Evolutionary conservation across 2,329 filamentous ascomycete species (phyloP), one percentile per base, ranked within the genome.

Genomic region (Penicillium aurantiogriseum): DNA sequence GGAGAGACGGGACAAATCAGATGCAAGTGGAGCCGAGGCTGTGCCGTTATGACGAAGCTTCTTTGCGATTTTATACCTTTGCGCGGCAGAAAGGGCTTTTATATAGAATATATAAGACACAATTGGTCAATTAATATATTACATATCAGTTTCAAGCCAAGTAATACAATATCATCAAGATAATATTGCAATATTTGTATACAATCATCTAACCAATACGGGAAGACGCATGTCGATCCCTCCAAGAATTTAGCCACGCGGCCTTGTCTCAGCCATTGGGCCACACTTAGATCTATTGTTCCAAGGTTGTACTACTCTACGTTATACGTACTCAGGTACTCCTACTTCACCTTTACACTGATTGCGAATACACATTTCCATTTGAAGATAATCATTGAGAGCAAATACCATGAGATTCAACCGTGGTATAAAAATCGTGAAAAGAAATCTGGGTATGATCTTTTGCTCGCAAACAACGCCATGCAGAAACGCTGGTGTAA

Each of bases 401-500:
- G 43, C 17, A 53, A 23, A 25, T 48, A 49, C 35, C 42, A 56
- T 47, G 35, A 58, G 51, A 49, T 47, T 46, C 29, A 56, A 56
- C 44, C 23, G 54, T 52, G 50, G 50, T 48, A 49, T 51, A 45
- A 21, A 57, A 54, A 57, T 57, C 40, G 48, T 48, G 45, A 52
- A 58, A 58, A 62, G 42, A 58, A 62, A 55, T 51, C 54, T 49
- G 65, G 65, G 65, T 67, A 67, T 67, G 65, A 63, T 64, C 61
- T 64, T 65, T 64, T 62, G 57, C 60, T 67, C 53, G 49, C 54
- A 50, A 59, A 53, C 52, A 66, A 67, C 65, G 65, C 65, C 64
- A 67, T 67, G 64, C 63, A 67, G 31, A 47, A 23, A 67, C 59
- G 63, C 64, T 67, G 61, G 50, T 39, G 57, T 45, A 45, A 45